A percentile compares a stretch with the other conserved stretches of the same genome.
Conservation (phyloP, 1,284 basidiomycete species). For the Volvariella volvacea region DNA sequence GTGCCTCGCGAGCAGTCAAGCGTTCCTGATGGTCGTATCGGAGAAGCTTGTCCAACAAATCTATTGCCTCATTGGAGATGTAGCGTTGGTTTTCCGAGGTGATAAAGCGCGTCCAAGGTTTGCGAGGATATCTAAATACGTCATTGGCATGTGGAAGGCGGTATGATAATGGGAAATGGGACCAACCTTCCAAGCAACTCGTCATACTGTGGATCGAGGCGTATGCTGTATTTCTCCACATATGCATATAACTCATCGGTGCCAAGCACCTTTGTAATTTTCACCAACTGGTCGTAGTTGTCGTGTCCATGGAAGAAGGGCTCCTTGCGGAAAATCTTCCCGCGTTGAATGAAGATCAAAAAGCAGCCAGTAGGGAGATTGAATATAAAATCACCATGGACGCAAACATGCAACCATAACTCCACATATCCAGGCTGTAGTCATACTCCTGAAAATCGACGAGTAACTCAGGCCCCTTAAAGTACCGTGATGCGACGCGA, state of each 20-base stretch:
- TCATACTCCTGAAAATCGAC: conserved; percentile 99
- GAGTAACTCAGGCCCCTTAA: conserved; percentile 95
- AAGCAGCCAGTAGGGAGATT: no score
- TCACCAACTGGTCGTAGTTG: conserved; percentile 98
- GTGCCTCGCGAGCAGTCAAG: conserved; percentile 88
- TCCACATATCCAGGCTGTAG: conserved; percentile 98
- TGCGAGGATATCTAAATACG: conserved; percentile 72
- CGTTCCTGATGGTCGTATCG: conserved; percentile 97
- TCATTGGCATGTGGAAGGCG: conserved; percentile 10
- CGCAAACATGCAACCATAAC: conserved; percentile 97
- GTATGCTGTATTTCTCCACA: conserved; percentile 92
- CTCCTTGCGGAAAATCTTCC: conserved; percentile 99
- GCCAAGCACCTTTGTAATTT: conserved; percentile 96
- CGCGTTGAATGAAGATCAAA: no score
- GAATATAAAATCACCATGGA: conserved; percentile 69
- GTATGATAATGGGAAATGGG: neutral
- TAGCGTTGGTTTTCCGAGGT: conserved; percentile 95
- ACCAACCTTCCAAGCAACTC: conserved; percentile 76
- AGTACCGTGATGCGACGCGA: conserved; percentile 94
- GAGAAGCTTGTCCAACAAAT: conserved; percentile 93
- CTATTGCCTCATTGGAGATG: conserved; percentile 97
- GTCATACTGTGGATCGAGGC: conserved; percentile 86
- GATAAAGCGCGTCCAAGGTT: conserved; percentile 92
- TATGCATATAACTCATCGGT: conserved; percentile 92
- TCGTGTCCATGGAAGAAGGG: conserved; percentile 99